phyloP scores from a whole-genome alignment of 495 filamentous ascomycete species.

The Parathielavia appendiculata region DNA sequence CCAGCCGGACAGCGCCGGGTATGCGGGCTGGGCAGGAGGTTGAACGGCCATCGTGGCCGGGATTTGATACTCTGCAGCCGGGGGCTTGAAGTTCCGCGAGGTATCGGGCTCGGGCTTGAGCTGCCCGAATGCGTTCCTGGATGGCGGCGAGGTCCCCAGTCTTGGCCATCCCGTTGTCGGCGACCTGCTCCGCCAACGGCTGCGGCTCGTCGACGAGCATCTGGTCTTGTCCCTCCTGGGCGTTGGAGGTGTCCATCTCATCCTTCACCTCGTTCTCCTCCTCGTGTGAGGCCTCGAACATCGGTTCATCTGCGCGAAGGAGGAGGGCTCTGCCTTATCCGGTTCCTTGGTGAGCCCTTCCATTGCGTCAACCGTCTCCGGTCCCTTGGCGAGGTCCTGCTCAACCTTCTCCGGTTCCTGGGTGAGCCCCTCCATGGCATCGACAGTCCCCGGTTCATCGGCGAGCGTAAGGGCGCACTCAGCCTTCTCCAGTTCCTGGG shows the following conservation, averaged over 20 bases:
- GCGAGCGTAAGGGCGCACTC: not conserved
- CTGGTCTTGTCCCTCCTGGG: not conserved
- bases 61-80: not conserved
- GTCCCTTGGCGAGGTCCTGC: not conserved
- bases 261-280: not conserved
- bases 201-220: not conserved
- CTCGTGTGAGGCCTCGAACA: not conserved
- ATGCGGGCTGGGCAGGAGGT: not conserved
- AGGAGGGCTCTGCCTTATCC: not conserved
- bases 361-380: not conserved
- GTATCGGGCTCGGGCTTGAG: not conserved
- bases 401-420: not conserved
- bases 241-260: not conserved
- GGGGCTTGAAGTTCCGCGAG: not conserved
- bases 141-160: not conserved
- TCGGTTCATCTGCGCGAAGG: not conserved
- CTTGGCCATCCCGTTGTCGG: not conserved
- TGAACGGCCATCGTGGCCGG: not conserved
- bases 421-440: not conserved
- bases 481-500: not conserved
- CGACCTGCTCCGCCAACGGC: not conserved
- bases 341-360: not conserved
- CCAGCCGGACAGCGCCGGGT: not conserved
- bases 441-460: not conserved
- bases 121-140: not conserved